These are phyloP conservation scores for Lactarius quietus DNA, from an alignment of 768 basidiomycete species.

Conservation along the genomic window DNA sequence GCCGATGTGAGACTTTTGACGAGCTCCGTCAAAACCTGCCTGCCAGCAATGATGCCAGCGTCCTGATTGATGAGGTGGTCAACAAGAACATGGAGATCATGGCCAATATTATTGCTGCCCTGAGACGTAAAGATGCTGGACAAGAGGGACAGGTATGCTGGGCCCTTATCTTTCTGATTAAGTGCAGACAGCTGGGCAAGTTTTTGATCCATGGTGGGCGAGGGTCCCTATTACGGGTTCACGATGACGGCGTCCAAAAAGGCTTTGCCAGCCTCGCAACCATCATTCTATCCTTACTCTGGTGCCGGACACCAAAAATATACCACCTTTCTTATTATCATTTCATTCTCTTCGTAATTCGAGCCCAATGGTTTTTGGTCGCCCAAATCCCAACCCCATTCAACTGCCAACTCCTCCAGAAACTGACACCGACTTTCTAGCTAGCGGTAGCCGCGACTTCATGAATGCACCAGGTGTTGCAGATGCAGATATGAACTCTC, in stretches of 20 bases:
- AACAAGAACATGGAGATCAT: conserved; percentile 67
- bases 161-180: conserved; percentile 81
- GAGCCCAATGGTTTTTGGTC: conserved; percentile 38
- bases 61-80: conserved; percentile 83
- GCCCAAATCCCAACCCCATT: conserved; percentile 29
- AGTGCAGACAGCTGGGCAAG: conserved; percentile 60
- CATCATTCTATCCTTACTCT: not conserved
- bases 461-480: conserved; percentile 1
- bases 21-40: conserved; percentile 83
- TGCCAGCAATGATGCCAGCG: conserved; percentile 78
- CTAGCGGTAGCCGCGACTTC: conserved; percentile 1
- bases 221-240: not conserved
- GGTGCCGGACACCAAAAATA: conserved; percentile 17
- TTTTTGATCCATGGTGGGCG: conserved; percentile 55
- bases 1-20: conserved; percentile 64
- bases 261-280: conserved; percentile 11
- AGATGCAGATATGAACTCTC: conserved; percentile 2
- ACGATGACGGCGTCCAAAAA: not conserved
- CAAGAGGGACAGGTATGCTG: conserved; percentile 68
- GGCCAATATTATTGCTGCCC: conserved; percentile 42
- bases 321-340: not conserved
- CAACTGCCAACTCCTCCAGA: conserved; percentile 37
- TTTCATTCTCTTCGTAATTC: conserved; percentile 36
- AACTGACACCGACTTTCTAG: conserved; percentile 31
- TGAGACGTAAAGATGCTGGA: conserved; percentile 57